phyloP scores from a whole-genome alignment of 768 basidiomycete species.

The Scleroderma citrinum region DNA sequence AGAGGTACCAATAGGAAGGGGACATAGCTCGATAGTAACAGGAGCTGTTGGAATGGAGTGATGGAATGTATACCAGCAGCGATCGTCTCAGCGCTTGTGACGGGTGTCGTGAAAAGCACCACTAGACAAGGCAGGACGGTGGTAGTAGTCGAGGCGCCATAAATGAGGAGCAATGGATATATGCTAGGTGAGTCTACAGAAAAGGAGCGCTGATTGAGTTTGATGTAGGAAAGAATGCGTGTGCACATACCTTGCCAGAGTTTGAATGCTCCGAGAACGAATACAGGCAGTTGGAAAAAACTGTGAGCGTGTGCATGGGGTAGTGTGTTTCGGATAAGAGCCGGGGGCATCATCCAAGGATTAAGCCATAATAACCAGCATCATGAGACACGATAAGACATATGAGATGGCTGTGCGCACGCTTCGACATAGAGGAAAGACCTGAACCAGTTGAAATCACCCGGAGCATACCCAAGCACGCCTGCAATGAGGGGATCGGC shows the following conservation, averaged over 20 bases:
- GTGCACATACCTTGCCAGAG: constrained; percentile 46
- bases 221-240: background rate
- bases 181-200: constrained; percentile 43
- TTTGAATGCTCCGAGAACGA: constrained; percentile 59
- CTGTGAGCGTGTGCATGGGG: constrained; percentile 25
- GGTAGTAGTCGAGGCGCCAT: constrained; percentile 73
- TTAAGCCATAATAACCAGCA: no score
- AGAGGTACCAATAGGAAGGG: constrained; percentile 73
- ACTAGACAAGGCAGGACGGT: constrained; percentile 70
- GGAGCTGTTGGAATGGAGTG: constrained; percentile 43
- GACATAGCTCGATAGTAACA: constrained; percentile 64
- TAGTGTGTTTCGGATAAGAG: background rate
- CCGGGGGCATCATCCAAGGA: background rate
- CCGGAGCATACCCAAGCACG: constrained; percentile 35
- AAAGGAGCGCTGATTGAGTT: background rate
- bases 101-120: constrained; percentile 49
- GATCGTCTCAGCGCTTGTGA: constrained; percentile 29
- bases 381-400: background rate
- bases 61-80: constrained; percentile 33
- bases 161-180: constrained; percentile 62
- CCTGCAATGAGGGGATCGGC: constrained; percentile 64
- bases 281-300: constrained; percentile 71
- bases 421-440: constrained; percentile 56
- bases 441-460: constrained; percentile 54
- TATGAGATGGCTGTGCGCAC: constrained; percentile 32